Evolutionary conservation across 192 early-diverging fungal species (phyloP), one percentile per base, ranked within the genome.

Genomic region (Phlyctochytrium bullatum): DNA sequence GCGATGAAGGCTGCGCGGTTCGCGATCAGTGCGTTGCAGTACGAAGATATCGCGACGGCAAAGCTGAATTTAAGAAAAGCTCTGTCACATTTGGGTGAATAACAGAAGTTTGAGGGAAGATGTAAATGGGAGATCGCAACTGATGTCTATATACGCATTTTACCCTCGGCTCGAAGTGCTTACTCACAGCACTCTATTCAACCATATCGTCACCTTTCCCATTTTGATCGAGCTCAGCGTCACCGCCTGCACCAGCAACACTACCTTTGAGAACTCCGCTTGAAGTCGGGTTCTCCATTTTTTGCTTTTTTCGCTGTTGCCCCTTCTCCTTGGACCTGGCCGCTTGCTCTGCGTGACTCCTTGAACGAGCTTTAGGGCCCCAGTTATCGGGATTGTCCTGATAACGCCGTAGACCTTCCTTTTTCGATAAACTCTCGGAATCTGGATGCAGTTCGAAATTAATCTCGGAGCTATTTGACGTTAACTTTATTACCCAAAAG

Each of bases 331-430:
- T 47, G 40, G 40, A 20, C 10, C 40, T 6, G 40, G 40, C 10
- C 20, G 10, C 47, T 61, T n/a, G n/a, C n/a, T n/a, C n/a, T n/a
- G n/a, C n/a, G n/a, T n/a, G n/a, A n/a, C n/a, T n/a, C n/a, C n/a
- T 59, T 24, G 61, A 56, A 31, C 34, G 57, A 3, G 69, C 92
- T 74, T 95, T 96, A 36, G 98, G 98, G 0, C 98, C 98, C 98
- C 98, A 99, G 76, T 92, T 88, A 25, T 88, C 87, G n/a, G 98
- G 98, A 69, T 99, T 99, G 62, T 90, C 77, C 72, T 98, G 96
- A 76, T 90, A 97, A 62, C 98, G 86, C 28, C 96, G 93, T 3
- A 98, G 84, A 65, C 92, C 88, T 30, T 88, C 80, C 56, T 87
- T 88, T 56, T 89, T 79, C 16, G 92, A 94, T 33, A 87, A 83